Evolutionary conservation across 2,329 filamentous ascomycete genomes (phyloP).

Genomic region (Trichoderma simmonsii): DNA sequence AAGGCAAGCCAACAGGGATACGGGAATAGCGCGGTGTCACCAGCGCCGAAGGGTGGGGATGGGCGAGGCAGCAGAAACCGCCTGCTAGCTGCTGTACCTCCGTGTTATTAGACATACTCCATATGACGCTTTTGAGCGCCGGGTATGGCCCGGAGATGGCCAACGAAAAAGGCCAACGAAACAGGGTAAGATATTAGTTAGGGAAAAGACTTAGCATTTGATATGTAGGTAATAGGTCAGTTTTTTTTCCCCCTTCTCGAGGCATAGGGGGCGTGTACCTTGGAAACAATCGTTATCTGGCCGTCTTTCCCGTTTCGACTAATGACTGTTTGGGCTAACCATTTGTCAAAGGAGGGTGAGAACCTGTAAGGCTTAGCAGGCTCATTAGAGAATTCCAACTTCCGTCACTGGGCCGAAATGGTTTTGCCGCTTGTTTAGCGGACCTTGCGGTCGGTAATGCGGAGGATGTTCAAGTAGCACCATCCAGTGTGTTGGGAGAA

Average conservation of each 20-base stretch:
- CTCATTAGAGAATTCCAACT: background rate
- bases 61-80: background rate
- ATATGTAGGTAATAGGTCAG: background rate
- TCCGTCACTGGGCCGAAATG: background rate
- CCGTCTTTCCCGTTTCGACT: background rate
- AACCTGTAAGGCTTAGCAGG: constrained; percentile 12
- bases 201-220: background rate
- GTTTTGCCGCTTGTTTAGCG: constrained; percentile 5
- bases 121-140: background rate
- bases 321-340: background rate
- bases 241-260: background rate
- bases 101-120: background rate
- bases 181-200: background rate
- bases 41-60: background rate
- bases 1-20: background rate
- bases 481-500: background rate
- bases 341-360: background rate
- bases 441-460: constrained; percentile 5
- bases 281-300: background rate
- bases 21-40: constrained; percentile 1
- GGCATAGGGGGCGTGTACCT: background rate
- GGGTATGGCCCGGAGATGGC: background rate
- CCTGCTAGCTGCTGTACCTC: background rate
- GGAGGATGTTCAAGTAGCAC: constrained; percentile 1
- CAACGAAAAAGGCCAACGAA: background rate